Evolutionary conservation across 805 yeast genomes (phyloP), one percentile per base, ranked within the genome.

Genomic region (Candida gorgasii): DNA sequence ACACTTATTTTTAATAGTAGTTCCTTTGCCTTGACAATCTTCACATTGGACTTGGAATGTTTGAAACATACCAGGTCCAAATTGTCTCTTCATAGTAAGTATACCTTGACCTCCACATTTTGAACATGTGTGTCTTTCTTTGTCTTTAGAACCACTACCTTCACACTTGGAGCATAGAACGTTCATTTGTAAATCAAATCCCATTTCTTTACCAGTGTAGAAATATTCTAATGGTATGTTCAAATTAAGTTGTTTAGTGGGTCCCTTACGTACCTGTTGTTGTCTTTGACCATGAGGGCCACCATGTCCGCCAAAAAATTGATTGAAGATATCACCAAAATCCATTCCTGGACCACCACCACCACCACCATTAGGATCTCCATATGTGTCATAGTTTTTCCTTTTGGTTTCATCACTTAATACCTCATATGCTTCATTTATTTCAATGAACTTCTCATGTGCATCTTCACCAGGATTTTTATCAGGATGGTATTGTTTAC

Each of bases 341-440:
- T 62, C 67, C 19, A 53, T 40, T 3, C 13, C 27, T 6, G 22
- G 28, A 14, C 37, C 33, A 43, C 51, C 45, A 17, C 26, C 30
- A 16, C 47, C 46, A 11, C 18, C 17, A 19, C 76, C 81, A 50
- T 76, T 65, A 2, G 84, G 84, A 29, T 84, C 84, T 22, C 99
- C 99, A 55, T 71, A 86, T 36, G 72, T 69, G 61, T 90, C 96
- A 61, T 82, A 90, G 9, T 80, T 71, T 19, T 70, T 54, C 46
- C 84, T 76, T 62, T 86, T 86, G 43, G 86, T 87, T 4, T 75
- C 59, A 58, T 89, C 88, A 50, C 80, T 76, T 47, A 89, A 73
- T 9, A 89, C 86, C 42, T 89, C 97, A 61, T 92, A 92, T 0
- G 98, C 98, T 57, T 86, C 95, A 12, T 96, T 96, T 20, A 93